Base-by-base conservation (phyloP, 1,139 yeast species). In the Candida mesenterica region DNA sequence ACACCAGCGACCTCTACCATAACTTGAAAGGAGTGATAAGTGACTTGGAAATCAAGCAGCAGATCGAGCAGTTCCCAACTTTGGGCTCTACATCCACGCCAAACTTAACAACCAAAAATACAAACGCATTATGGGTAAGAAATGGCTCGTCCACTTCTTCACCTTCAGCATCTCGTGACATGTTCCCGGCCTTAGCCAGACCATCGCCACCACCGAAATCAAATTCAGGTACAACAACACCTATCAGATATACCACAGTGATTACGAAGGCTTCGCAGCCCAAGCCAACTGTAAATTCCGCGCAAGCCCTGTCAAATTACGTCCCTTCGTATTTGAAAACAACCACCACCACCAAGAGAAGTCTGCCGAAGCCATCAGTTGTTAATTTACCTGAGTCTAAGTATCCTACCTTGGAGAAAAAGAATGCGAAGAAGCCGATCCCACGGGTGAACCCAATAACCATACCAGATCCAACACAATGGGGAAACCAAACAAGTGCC, bases 181-280 rank as follows among this genome's bases (percentile, higher is more conserved):
- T 65, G 35, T 75, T 82, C 50, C 87, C 88, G 1, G 71, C 73
- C 2, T 59, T 78, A 34, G 62, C 77, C 12, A 68, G 63, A 34
- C 72, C 75, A 6, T 38, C 47, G 4, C 28, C 40, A 0, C 37
- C 48, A 2, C 39, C 43, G 3, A 43, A 48, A 5, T 43, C 41
- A 4, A n/a, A n/a, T n/a, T 25, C 28, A 14, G 28, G 28, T 4
- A 14, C 31, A 4, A 50, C 50, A 20, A 59, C 55, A 27, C 70
- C 72, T 4, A 58, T 67, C 14, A 52, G 68, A 34, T 68, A 68
- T 38, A 72, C 77, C 5, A 71, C 71, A 5, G 61, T 75, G 3
- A 48, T 64, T 28, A 59, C 62, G 42, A 55, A 57, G 37, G 38
- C 45, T 5, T 42, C 38, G 7, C 34, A 30, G 33, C 36, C 39